These are phyloP conservation scores for Helianthus tuberosus DNA, from an alignment of 129 eudicot genomes.

Conservation along the genomic window DNA sequence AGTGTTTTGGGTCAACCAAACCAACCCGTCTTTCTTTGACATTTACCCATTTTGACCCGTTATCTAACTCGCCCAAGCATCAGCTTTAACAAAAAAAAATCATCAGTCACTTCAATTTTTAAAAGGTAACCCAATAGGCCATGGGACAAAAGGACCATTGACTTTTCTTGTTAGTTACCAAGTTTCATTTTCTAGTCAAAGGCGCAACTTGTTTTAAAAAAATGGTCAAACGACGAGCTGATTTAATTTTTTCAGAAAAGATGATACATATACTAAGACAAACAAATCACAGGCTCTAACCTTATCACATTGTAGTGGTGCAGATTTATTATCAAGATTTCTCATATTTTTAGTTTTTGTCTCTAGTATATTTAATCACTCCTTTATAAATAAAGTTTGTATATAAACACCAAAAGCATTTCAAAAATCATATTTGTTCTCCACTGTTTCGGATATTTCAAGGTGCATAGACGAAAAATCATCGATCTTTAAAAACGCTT, in stretches of 20 bases:
- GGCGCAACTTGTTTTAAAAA: neutral
- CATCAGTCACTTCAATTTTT: too few relatives aligned
- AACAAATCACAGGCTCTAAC: conserved; percentile 22
- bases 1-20: neutral
- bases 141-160: neutral
- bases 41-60: conserved; percentile 8
- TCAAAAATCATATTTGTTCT: neutral
- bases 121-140: neutral
- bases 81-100: too few relatives aligned
- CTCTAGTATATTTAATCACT: conserved; percentile 6
- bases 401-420: neutral
- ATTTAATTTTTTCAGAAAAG: neutral
- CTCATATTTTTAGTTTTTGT: neutral
- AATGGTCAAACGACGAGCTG: conserved; percentile 7
- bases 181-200: conserved; percentile 1
- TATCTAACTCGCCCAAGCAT: neutral
- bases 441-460: neutral
- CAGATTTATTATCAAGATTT: conserved; percentile 31
- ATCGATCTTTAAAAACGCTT: neutral
- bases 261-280: neutral
- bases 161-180: conserved; percentile 8
- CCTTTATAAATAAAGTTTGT: too few relatives aligned
- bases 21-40: neutral
- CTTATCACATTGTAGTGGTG: conserved; percentile 45
- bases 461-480: neutral